Evolutionary conservation across 2,329 filamentous ascomycete genomes (phyloP).

Genomic region (Allantophomopsis cytisporea): DNA sequence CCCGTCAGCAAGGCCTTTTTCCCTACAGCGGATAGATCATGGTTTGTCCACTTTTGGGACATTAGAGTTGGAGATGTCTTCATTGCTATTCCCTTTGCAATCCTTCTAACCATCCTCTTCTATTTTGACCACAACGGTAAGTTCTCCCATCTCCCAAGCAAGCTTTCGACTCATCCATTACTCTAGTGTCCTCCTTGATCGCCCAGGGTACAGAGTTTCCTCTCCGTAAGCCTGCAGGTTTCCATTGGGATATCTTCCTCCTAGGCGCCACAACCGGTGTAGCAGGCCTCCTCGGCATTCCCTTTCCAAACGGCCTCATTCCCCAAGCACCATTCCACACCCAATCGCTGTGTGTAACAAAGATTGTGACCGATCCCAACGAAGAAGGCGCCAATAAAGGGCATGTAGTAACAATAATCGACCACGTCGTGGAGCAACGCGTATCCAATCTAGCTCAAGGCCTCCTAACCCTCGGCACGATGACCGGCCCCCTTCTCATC

Average conservation of each 20-base stretch:
- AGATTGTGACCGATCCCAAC: conserved; percentile 31
- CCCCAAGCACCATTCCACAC: conserved; percentile 78
- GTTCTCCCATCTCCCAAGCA: conserved; percentile 5
- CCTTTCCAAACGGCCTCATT: conserved; percentile 73
- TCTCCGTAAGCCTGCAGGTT: conserved; percentile 66
- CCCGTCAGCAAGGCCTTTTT: conserved; percentile 68
- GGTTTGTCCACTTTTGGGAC: conserved; percentile 77
- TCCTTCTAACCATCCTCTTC: conserved; percentile 73
- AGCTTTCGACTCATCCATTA: not conserved
- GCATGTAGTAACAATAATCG: conserved; percentile 33
- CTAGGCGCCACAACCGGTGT: conserved; percentile 66
- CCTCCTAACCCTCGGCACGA: conserved; percentile 64
- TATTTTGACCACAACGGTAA: conserved; percentile 82
- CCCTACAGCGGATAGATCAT: conserved; percentile 59
- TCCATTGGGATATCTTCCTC: conserved; percentile 77
- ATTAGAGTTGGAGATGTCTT: conserved; percentile 62
- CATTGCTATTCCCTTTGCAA: conserved; percentile 73
- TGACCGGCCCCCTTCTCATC: conserved; percentile 60
- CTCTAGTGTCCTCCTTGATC: conserved; percentile 63
- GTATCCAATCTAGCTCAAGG: conserved; percentile 69
- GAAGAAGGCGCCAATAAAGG: conserved; percentile 43
- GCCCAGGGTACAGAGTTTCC: conserved; percentile 76
- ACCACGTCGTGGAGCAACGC: conserved; percentile 65
- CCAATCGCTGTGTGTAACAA: conserved; percentile 61
- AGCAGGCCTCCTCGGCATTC: conserved; percentile 62